Base-by-base conservation (phyloP, 1,139 yeast species). In the Martiniozyma asiatica region DNA sequence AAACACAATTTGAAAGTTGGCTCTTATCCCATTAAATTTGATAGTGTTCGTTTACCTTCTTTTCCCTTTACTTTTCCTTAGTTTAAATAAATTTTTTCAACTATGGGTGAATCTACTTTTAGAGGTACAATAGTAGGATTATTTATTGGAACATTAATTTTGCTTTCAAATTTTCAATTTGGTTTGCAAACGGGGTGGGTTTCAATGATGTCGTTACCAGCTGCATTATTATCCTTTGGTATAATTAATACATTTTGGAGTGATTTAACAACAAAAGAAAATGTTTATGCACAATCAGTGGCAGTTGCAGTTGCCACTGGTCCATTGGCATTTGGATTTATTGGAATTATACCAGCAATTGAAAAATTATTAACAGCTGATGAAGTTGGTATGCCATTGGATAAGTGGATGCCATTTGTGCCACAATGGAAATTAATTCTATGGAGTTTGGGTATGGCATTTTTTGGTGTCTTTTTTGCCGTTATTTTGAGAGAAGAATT, bases 121-220 rank as follows among this genome's bases (percentile, higher is more conserved):
- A 56, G 94, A 34, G 75, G 89, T 1, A 73, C 85, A 0, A 24
- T 74, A 0, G 80, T 75, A 0, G 96, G 96, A 0, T 53, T 85
- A 19, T 42, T 61, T 2, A 81, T 85, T 9, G 96, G 97, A 1
- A 68, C 94, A 0, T 56, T 87, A 19, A 87, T 87, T 18, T 61
- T 87, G 22, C 59, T 85, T 14, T 82, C 95, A 3, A 89, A 89
- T 52, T 89, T 89, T 58, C 97, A 87, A 50, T 89, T 89, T 53
- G 98, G 98, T 1, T 61, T 89, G 18, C 98, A 89, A 49, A 87
- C 96, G 0, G 98, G 98, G 2, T 89, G 98, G 98, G 96, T 89
- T 2, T 84, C 95, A 7, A 89, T 89, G 98, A 89, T 89, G 98
- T 80, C 94, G n/a, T 60, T 89, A 34, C 97, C 98, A 0, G 79